These are phyloP conservation scores for Colletotrichum sp. DNA, from an alignment of 2,329 filamentous ascomycete genomes.

Conservation along the genomic window DNA sequence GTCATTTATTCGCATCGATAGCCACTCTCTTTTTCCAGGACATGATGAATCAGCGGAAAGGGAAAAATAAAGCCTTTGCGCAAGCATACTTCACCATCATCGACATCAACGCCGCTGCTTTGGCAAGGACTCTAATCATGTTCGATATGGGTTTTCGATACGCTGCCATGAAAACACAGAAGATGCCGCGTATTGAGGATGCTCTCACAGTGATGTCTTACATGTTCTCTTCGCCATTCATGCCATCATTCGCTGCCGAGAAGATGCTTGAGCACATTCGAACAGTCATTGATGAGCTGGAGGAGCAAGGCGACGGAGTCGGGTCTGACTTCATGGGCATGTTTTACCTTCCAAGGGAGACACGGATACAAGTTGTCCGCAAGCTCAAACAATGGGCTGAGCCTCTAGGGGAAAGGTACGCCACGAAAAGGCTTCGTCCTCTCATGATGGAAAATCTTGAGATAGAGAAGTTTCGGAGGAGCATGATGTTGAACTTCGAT, in stretches of 20 bases:
- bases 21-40: not conserved
- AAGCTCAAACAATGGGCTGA: constrained; percentile 11
- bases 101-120: constrained; percentile 26
- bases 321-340: constrained; percentile 18
- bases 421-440: not conserved
- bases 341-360: not conserved
- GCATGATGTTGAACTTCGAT: not conserved
- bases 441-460: not conserved
- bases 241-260: constrained; percentile 22
- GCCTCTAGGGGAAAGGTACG: constrained; percentile 17
- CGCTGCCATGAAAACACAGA: not conserved
- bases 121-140: constrained; percentile 27
- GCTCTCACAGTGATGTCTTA: constrained; percentile 23
- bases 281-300: constrained; percentile 19
- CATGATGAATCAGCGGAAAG: not conserved
- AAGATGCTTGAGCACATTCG: constrained; percentile 23
- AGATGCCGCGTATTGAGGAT: constrained; percentile 3
- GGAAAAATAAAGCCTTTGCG: not conserved
- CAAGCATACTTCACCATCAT: constrained; percentile 26
- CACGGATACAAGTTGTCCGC: constrained; percentile 12
- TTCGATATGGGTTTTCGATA: constrained; percentile 19
- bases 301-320: not conserved
- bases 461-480: not conserved
- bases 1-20: constrained; percentile 25
- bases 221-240: constrained; percentile 20